Conservation (phyloP, 163 green algal species). For the Scenedesmus sp. region DNA sequence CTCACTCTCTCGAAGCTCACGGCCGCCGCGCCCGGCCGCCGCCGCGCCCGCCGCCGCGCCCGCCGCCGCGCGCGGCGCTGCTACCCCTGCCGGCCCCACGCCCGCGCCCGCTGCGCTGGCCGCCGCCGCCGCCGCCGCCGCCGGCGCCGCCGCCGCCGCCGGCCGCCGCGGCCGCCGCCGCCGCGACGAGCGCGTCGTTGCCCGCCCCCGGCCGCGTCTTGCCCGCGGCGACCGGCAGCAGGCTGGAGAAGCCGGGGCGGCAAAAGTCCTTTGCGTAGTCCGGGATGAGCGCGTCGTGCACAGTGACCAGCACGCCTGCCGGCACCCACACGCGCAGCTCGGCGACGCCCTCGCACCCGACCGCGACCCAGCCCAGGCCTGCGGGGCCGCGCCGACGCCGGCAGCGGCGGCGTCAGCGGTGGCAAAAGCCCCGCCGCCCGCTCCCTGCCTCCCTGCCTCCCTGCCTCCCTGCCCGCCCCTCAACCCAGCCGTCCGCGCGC, state of each 20-base stretch:
- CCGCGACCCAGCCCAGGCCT: constrained; percentile 93
- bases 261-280: constrained; percentile 77
- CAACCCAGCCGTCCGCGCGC: too few species aligned
- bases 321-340: constrained; percentile 86
- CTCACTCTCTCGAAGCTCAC: too few species aligned
- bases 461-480: too few species aligned
- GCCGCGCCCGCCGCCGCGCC: neutral
- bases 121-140: neutral
- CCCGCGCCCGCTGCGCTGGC: neutral
- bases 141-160: neutral
- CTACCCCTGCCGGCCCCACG: neutral
- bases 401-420: too few species aligned
- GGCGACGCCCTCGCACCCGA: constrained; percentile 79
- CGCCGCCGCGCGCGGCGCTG: neutral
- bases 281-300: constrained; percentile 82
- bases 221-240: constrained; percentile 29
- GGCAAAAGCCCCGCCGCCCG: too few species aligned
- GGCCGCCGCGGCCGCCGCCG: neutral
- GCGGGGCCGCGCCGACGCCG: too few species aligned
- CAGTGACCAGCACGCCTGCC: constrained; percentile 82
- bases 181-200: neutral
- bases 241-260: constrained; percentile 55
- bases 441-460: too few species aligned
- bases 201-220: neutral
- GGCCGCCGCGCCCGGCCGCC: neutral